A percentile compares a stretch with the other conserved stretches of the same genome.
Conservation (phyloP, 2,329 filamentous ascomycete species). For the Monilinia fructicola region DNA sequence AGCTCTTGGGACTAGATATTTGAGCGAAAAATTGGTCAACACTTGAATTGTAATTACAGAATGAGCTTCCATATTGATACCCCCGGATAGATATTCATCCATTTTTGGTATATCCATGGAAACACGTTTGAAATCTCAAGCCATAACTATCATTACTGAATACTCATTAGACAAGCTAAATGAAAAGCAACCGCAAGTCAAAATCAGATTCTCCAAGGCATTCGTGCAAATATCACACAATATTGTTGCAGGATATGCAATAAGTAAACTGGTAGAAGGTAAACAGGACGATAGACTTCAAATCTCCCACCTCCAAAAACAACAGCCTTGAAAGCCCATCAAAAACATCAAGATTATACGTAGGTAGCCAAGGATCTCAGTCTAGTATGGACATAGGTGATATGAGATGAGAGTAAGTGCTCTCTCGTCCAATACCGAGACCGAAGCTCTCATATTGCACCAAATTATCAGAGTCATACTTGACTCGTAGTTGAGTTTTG, state of each 20-base stretch:
- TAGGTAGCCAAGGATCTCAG: too few relatives aligned
- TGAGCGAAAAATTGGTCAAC: background rate
- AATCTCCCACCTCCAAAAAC: background rate
- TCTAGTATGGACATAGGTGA: background rate
- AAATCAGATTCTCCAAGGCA: background rate
- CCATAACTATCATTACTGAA: background rate
- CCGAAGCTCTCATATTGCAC: background rate
- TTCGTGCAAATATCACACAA: background rate
- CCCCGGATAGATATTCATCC: background rate
- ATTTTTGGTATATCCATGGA: background rate
- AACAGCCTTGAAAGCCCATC: background rate
- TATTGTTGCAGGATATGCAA: background rate
- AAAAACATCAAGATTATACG: background rate
- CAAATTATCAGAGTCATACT: background rate
- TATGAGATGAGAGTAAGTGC: background rate
- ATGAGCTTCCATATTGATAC: background rate
- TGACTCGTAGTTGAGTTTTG: background rate
- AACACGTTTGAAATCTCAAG: background rate
- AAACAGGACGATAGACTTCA: background rate
- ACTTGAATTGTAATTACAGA: background rate
- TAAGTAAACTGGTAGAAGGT: background rate
- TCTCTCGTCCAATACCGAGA: background rate
- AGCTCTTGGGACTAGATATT: background rate
- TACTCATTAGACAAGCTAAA: background rate
- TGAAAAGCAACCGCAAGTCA: background rate